Base-by-base conservation (phyloP, 441 rosid species). In the Populus hybrid region DNA sequence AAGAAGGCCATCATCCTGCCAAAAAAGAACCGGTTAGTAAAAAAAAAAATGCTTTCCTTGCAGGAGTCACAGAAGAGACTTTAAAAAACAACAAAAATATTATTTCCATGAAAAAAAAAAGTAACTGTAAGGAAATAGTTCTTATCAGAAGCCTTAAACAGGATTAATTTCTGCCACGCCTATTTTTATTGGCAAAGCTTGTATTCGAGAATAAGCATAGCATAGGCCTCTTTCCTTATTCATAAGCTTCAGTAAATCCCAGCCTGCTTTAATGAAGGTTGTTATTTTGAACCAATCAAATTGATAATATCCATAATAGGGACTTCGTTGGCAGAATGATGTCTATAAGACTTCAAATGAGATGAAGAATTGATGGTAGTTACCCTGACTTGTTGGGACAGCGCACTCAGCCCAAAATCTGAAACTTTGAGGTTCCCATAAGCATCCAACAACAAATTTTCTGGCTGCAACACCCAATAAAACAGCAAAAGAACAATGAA, bases 371-470 rank as follows among this genome's bases (percentile, higher is more conserved):
- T 32, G 10, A 72, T 12, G 34, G 79, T 68, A 72, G 70, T 88
- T 95, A 95, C 99, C 99, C 93, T 86, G 84, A 95, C 94, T 95
- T 95, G 97, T 76, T 87, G 92, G 57, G 99, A 95, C 85, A 95
- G 82, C 35, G 97, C 99, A 89, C 99, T 93, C 84, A 95, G 76
- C 78, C 99, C 99, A 86, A 95, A 95, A 85, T 95, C 99, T 68
- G 99, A 95, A 82, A 95, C 97, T 87, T 93, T 95, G 76, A 95
- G 97, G 87, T 88, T 89, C 69, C 97, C 99, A 81, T 50, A 73
- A n/a, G 90, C 86, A 91, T 93, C 99, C 85, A 95, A 83, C 10
- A 95, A 88, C 79, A 95, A 78, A 81, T 95, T 95, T 82, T 95
- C 99, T 23, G 98, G 99, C 99, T 95, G 91, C 79, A 85, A 82